Percentiles rank a stretch among this genome's conserved stretches.
Evolutionary conservation across 257 asterid species (phyloP).

Genomic region (Solanum arcanum): DNA sequence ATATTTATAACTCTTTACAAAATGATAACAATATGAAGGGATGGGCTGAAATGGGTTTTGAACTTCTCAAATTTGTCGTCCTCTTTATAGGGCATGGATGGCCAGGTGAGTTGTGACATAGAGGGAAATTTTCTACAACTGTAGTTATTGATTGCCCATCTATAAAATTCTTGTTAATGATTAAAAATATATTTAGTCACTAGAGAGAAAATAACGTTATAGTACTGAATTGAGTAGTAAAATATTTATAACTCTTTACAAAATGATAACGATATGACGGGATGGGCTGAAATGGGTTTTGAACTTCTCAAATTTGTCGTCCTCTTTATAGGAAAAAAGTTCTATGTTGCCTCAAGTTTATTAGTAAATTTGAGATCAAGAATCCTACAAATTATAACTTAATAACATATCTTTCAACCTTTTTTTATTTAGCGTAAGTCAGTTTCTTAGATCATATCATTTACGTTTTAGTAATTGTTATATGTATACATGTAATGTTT

Average conservation of each 20-base stretch:
- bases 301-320: not conserved
- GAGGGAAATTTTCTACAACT: not conserved
- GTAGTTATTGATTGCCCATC: not conserved
- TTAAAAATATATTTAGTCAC: not conserved
- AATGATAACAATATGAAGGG: not conserved
- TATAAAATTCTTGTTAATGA: too few species aligned
- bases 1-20: not conserved
- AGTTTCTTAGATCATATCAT: not conserved
- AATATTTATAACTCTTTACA: not conserved
- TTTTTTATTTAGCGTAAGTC: not conserved
- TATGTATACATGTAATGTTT: not conserved
- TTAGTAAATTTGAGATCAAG: not conserved
- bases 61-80: not conserved
- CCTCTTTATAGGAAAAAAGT: not conserved
- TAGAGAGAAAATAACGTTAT: not conserved
- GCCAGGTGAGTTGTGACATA: not conserved
- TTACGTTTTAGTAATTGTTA: not conserved
- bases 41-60: not conserved
- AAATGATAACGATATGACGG: not conserved
- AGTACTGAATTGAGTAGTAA: not conserved
- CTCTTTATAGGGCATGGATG: constrained; percentile 36
- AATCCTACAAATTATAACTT: not conserved
- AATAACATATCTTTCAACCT: not conserved
- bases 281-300: not conserved
- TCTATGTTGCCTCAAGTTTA: not conserved